Evolutionary conservation across 2,329 filamentous ascomycete species (phyloP).

Genomic region (Arthrobotrys pseudoclavata): DNA sequence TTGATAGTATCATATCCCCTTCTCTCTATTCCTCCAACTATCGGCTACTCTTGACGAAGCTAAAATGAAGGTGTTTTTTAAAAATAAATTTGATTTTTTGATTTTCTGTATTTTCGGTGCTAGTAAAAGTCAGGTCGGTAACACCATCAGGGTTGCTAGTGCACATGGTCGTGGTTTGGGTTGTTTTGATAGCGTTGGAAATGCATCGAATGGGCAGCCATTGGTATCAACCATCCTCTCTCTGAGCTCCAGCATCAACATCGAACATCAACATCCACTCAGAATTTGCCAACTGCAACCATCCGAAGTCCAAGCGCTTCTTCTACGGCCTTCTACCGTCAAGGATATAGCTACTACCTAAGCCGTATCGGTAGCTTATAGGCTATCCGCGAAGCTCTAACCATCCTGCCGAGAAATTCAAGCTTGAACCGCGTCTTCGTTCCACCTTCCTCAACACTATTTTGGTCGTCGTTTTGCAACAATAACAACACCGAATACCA

Average conservation of each 20-base stretch:
- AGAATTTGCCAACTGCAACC: constrained; percentile 14
- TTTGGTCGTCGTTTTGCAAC: constrained; percentile 43
- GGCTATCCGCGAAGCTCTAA: background rate
- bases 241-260: background rate
- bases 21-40: background rate
- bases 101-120: background rate
- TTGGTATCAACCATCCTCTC: constrained; percentile 1
- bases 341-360: background rate
- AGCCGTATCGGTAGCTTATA: no score
- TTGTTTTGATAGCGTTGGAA: background rate
- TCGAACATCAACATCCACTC: constrained; percentile 23
- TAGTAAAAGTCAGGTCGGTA: background rate
- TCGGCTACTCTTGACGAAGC: background rate
- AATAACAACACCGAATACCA: constrained; percentile 58
- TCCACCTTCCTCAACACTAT: constrained; percentile 53
- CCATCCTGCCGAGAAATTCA: constrained; percentile 22
- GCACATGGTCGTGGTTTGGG: background rate
- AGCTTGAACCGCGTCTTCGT: constrained; percentile 38
- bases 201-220: constrained; percentile 6
- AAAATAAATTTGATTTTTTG: background rate
- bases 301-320: constrained; percentile 13
- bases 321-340: background rate
- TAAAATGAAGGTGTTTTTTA: background rate
- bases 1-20: background rate
- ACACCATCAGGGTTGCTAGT: no score